Base-by-base conservation (phyloP, 495 filamentous ascomycete species). In the Articulospora tetracladia region DNA sequence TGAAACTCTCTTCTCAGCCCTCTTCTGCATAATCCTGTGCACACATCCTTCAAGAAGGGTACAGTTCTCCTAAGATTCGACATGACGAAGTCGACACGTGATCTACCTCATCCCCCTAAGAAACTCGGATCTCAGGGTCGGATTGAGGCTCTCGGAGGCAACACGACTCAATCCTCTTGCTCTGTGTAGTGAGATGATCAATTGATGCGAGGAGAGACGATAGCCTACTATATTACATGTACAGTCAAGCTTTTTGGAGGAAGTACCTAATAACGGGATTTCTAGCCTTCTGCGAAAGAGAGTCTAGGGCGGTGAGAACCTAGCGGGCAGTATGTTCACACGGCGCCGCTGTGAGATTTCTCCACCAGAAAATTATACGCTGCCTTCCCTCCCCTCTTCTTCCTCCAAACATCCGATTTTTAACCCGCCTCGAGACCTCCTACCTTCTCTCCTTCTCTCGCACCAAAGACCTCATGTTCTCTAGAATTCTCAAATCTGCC, bases 401-500 rank as follows among this genome's bases (percentile, higher is more conserved):
- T 25, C 20, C 10, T n/a, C n/a, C n/a, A n/a, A 44, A 44, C 3
- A 17, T 11, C 39, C 39, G n/a, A 15, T 44, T 44, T 7, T 19
- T 19, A 44, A 7, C 15, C 39, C 39, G n/a, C 3, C 10, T 3
- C 15, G 3, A n/a, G 3, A 44, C 39, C 39, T 15, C 39, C n/a
- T 7, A 12, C n/a, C 39, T 44, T 8, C 17, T 19, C 3, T 44
- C 39, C n/a, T n/a, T 44, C 39, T 3, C 39, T 3, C 17, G 4
- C 30, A 32, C 30, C 4, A 13, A 32, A 44, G 39, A 3, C 39
- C 32, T 34, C 36, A 66, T 66, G 64, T 49, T 66, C 2, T 60
- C 64, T 0, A 60, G 44, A 56, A 8, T 66, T 2, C 60, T 60
- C 48, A 57, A 53, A 24, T 57, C 64, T 25, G 60, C 53, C 19